phyloP scores from a whole-genome alignment of 2,329 filamentous ascomycete genomes.

The Ceratocystis papillata region DNA sequence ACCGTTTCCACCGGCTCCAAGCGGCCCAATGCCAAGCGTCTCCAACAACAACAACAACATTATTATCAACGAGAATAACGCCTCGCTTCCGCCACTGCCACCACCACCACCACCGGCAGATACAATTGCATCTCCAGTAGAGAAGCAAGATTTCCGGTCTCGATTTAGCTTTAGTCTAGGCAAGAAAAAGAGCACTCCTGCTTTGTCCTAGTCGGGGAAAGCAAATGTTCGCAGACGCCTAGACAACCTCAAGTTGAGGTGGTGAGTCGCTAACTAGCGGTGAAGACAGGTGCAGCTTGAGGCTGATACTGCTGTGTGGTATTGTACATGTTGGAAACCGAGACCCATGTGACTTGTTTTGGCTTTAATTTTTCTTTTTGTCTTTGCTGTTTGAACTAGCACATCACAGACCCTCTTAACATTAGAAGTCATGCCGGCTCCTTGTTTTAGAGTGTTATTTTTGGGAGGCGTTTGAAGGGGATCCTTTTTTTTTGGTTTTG shows the following conservation, averaged over 20 bases:
- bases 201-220: conserved; percentile 26
- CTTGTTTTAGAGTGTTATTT: not conserved
- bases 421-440: not conserved
- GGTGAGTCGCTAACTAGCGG: not conserved
- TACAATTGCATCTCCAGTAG: conserved; percentile 22
- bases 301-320: not conserved
- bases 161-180: conserved; percentile 51
- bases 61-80: not conserved
- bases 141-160: conserved; percentile 36
- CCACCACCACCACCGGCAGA: conserved; percentile 15
- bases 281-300: not conserved
- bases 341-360: not conserved
- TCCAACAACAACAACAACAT: not conserved
- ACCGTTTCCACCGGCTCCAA: not conserved
- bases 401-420: not conserved
- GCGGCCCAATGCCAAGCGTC: not conserved
- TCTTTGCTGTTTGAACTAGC: not conserved
- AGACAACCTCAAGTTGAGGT: not conserved
- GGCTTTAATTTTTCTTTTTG: conserved; percentile 7
- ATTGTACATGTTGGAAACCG: not conserved
- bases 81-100: not conserved
- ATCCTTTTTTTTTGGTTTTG: conserved; percentile 10
- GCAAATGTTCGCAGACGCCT: conserved; percentile 16
- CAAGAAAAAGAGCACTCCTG: conserved; percentile 50
- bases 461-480: conserved; percentile 13